Evolutionary conservation across 805 yeast species (phyloP), one percentile per base, ranked within the genome.

Genomic region (Yamadazyma philogaea): DNA sequence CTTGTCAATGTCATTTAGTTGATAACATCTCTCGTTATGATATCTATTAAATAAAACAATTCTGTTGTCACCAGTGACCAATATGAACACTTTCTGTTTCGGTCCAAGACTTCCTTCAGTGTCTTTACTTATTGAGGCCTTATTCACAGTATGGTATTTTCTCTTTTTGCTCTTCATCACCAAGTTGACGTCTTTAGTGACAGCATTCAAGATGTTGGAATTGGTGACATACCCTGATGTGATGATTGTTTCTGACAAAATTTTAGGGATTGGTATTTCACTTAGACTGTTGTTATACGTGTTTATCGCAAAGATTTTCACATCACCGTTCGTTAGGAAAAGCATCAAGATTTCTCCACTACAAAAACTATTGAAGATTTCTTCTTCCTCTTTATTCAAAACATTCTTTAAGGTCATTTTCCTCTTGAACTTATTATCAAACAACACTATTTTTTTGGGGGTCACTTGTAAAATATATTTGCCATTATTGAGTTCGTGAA

Each of bases 41-140:
- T 79, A 72, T 42, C 78, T 72, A 42, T 74, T 74, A 58, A 84
- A 84, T 11, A 78, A 76, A 37, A 86, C 76, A 15, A 85, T 66
- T 57, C 88, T 75, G 53, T 84, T 86, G 56, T 83, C 90, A 44
- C 88, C 90, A 1, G 90, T 84, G 5, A 83, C 86, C 36, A 82
- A 74, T 34, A 85, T 71, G 51, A 83, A 84, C 0, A 68, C 70
- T 42, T 67, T 71, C 52, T 54, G 68, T 61, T 52, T 68, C 2
- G 60, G 52, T 1, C 55, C 57, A 10, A 43, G 37, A 14, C 45
- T 52, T 34, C 39, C 42, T 27, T 42, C 51, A 7, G 28, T 24
- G 2, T 30, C 39, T 14, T 34, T 43, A n/a, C 26, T 24, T 10
- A 19, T 24, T 15, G 31, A 21, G 10, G 34, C 21, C 10, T 21